phyloP scores from a whole-genome alignment of 495 filamentous ascomycete species.

The Penicillium coffeae region DNA sequence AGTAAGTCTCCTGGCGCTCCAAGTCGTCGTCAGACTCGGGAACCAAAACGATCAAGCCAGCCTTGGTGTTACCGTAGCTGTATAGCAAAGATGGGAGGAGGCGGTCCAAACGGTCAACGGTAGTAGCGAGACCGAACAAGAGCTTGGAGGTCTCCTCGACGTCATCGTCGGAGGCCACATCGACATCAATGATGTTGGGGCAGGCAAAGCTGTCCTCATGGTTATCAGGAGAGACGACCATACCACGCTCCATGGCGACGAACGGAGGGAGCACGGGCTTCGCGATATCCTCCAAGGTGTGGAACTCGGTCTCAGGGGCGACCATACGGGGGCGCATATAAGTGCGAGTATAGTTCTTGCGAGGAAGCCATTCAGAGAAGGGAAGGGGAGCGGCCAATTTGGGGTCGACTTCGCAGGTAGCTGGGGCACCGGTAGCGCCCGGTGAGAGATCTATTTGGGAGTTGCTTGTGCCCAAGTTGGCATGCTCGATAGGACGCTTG shows the following conservation, averaged over 20 bases:
- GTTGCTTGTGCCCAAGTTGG: constrained; percentile 11
- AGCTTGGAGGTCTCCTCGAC: constrained; percentile 50
- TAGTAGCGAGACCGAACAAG: constrained; percentile 50
- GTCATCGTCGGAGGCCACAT: constrained; percentile 39
- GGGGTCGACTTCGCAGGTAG: constrained; percentile 37
- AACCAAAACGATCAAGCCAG: constrained; percentile 46
- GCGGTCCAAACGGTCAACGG: constrained; percentile 46
- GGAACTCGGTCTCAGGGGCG: constrained; percentile 37
- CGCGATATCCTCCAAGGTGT: constrained; percentile 39
- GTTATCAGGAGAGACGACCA: constrained; percentile 41
- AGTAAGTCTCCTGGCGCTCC: constrained; percentile 43
- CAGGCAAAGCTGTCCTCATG: constrained; percentile 36
- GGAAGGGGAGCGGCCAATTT: constrained; percentile 36
- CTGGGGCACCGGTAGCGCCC: constrained; percentile 2
- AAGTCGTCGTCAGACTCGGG: constrained; percentile 44
- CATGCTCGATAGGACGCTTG: constrained; percentile 37
- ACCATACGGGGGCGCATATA: constrained; percentile 44
- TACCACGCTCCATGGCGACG: constrained; percentile 45
- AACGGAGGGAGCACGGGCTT: constrained; percentile 42
- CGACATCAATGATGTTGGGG: constrained; percentile 43
- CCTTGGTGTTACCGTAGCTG: constrained; percentile 48
- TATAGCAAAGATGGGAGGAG: constrained; percentile 46
- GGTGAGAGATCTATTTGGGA: constrained; percentile 18
- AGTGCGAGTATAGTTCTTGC: constrained; percentile 49
- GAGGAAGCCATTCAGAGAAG: constrained; percentile 43